Percentiles rank a stretch among this genome's conserved stretches.
Evolutionary conservation across 139 green algal genomes (phyloP).

Genomic region (Ettlia oleoabundans): DNA sequence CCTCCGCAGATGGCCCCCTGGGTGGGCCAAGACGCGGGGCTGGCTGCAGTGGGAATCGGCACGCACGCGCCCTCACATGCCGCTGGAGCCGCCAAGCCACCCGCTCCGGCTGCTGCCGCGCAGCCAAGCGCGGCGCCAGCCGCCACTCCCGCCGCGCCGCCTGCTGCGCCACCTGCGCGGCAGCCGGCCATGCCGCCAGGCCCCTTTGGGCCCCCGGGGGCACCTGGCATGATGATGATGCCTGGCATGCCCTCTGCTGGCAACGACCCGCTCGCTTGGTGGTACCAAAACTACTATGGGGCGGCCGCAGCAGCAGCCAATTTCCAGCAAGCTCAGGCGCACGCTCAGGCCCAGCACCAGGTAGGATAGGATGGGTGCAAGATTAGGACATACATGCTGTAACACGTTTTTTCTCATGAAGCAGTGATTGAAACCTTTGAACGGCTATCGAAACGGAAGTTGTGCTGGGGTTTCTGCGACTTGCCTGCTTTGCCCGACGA

Average conservation of each 20-base stretch:
- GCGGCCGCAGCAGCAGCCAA: not conserved
- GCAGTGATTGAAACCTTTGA: no score
- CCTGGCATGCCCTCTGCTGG: not conserved
- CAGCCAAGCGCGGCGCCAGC: not conserved
- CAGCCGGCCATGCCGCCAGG: not conserved
- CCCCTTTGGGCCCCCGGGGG: not conserved
- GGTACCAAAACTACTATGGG: slow-evolving; percentile 50
- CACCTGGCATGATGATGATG: slow-evolving; percentile 9
- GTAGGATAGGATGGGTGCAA: no score
- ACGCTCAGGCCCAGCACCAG: slow-evolving; percentile 5
- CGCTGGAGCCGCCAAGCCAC: not conserved
- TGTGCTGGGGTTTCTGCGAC: no score
- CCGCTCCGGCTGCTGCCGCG: not conserved
- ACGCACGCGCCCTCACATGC: slow-evolving; percentile 3
- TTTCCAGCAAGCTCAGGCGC: slow-evolving; percentile 27
- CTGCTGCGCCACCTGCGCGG: not conserved
- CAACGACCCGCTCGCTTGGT: slow-evolving; percentile 42
- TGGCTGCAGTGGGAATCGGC: not conserved
- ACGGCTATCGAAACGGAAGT: no score
- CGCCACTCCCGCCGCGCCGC: not conserved
- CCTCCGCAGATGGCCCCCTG: slow-evolving; percentile 15
- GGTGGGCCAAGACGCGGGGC: slow-evolving; percentile 15
- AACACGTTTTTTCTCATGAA: no score
- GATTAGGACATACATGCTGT: no score
- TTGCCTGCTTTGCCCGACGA: no score